These are phyloP conservation scores for Penicillium arizonense DNA, from an alignment of 495 filamentous ascomycete species.

Conservation along the genomic window DNA sequence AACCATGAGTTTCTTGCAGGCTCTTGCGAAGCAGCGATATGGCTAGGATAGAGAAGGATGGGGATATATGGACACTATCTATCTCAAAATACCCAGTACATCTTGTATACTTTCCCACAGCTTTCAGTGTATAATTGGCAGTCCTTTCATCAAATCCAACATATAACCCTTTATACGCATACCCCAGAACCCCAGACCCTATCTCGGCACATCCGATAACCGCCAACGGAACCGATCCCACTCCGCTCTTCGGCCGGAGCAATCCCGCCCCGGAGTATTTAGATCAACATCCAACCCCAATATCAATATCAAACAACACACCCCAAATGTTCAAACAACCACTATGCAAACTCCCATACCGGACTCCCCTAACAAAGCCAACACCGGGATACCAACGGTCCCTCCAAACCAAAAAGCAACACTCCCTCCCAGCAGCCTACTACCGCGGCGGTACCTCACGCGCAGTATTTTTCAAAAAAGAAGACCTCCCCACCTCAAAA, in stretches of 20 bases:
- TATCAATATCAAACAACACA: not conserved
- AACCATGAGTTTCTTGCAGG: conserved; percentile 46
- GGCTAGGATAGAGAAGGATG: conserved; percentile 17
- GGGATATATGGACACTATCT: not conserved
- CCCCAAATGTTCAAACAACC: not conserved
- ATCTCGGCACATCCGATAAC: not conserved
- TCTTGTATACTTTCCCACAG: not conserved
- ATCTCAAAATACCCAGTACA: not conserved
- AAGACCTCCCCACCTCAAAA: conserved; percentile 48
- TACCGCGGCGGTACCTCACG: conserved; percentile 73
- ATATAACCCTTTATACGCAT: not conserved
- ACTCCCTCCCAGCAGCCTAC: conserved; percentile 59
- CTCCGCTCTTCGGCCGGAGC: not conserved
- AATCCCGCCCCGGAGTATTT: not conserved
- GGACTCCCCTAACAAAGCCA: too few species aligned
- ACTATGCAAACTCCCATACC: not conserved
- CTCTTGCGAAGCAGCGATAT: conserved; percentile 45
- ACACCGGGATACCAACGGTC: not conserved
- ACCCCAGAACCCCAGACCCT: too few species aligned
- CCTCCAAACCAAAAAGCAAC: conserved; percentile 22
- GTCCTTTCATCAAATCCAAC: not conserved
- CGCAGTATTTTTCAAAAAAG: conserved; percentile 59
- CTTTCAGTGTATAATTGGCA: too few species aligned
- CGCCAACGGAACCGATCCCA: conserved; percentile 3
- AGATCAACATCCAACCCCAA: not conserved